Base-by-base conservation (phyloP, 768 basidiomycete genomes). In the Pulveroboletus sp. region DNA sequence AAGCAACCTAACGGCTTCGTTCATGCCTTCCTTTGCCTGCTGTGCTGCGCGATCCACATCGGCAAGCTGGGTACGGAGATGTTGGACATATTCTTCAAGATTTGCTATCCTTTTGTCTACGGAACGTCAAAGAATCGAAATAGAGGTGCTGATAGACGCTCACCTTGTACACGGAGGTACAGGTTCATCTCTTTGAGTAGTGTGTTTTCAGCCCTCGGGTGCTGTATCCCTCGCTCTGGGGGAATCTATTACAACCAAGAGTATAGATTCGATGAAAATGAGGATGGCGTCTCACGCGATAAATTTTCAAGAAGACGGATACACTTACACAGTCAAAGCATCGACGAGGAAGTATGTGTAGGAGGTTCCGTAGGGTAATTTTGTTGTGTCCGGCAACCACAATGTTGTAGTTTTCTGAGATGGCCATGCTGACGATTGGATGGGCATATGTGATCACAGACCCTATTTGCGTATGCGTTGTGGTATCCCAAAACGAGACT, bases 401-500 rank as follows among this genome's bases (percentile, higher is more conserved):
- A 6, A 52, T 6, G 20, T 21, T 20, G 20, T 43, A n/a, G 16
- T 38, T 38, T 19, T 29, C 0, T 10, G 51, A 49, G 11, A 49
- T 33, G 33, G 33, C 33, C 16, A 33, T n/a, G 14, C 14, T 16
- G 6, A 1, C 5, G 6, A 33, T 33, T 2, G 8, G 2, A 29
- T 29, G 27, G 10, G 33, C n/a, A 16, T 33, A 5, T n/a, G 14
- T n/a, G 16, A 53, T 24, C n/a, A 20, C 5, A 20, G 44, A 16
- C 25, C 51, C 51, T 1, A 52, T 43, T 39, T 29, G 23, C 14
- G 46, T 32, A 31, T 6, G 40, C 6, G 52, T 53, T 2, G 31
- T n/a, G 2, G 36, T 46, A 12, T 53, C 50, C 52, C 50, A 46
- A 14, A 53, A 46, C 1, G 50, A 43, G 19, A 54, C 44, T 1